Base-by-base conservation (phyloP, 176 grass and related monocot genomes). In the Coix lacrymajobi region DNA sequence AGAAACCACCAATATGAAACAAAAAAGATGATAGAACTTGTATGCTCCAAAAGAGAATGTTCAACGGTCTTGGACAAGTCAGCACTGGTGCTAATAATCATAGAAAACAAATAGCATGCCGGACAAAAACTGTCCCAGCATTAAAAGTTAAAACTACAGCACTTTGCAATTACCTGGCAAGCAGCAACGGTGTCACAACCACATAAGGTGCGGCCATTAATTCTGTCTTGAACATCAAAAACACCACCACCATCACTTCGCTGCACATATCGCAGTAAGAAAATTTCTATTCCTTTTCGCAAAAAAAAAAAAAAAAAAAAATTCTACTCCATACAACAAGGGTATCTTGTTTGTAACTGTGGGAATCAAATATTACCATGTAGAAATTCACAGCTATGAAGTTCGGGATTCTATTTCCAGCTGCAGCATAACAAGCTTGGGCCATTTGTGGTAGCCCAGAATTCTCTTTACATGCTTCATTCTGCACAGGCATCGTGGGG, bases 381-480 rank as follows among this genome's bases (percentile, higher is more conserved):
- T 98, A 98, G 73, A 95, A 98, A 69, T 98, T 96, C 56, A 98
- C 87, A 83, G 96, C 89, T 79, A 98, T 58, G 57, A 90, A 98
- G 83, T 95, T 98, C 1, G 96, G 96, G 85, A 93, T 90, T 87
- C 86, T 89, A 87, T 91, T 98, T 77, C 91, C 96, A 71, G 96
- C 89, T 73, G 89, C 93, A 81, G 81, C 85, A 89, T 93, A 98
- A 77, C 96, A 98, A 43, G 89, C 57, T 77, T 95, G 88, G 45
- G 93, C 93, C 96, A 98, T 98, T 63, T 98, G 82, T 43, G 93
- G 86, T 36, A 98, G 77, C 74, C 85, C 84, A 57, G 96, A 95
- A 78, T 98, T 91, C 85, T 98, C 96, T 79, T 98, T 95, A 79
- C 96, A 98, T 81, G 92, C 87, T 84, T 98, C 96, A 84, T 83